Conservation (phyloP, 2,329 filamentous ascomycete genomes). For the Calonectria hawksworthii region DNA sequence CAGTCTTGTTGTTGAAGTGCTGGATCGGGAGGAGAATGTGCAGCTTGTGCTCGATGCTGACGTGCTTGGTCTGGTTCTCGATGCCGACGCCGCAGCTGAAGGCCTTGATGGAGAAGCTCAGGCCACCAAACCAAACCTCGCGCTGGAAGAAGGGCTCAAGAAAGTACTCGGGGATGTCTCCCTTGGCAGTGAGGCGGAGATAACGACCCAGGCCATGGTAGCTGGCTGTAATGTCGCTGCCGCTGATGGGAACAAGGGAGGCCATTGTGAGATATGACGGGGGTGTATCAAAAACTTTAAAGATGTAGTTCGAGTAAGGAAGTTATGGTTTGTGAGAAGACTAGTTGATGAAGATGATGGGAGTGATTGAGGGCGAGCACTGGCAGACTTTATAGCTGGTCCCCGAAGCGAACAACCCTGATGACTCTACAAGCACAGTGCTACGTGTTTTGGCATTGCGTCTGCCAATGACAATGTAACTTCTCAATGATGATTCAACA, state of each 20-base stretch:
- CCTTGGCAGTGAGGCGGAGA: slow-evolving; percentile 13
- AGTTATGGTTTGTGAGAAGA: neutral
- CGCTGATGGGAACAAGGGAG: neutral
- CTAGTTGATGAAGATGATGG: neutral
- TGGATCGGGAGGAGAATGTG: slow-evolving; percentile 11
- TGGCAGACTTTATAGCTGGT: neutral
- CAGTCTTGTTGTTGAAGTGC: slow-evolving; percentile 24
- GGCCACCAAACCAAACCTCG: slow-evolving; percentile 1
- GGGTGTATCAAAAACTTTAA: neutral
- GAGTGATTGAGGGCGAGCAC: neutral
- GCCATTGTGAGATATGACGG: neutral
- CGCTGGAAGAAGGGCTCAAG: slow-evolving; percentile 11
- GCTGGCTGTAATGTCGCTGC: neutral
- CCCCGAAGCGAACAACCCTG: neutral
- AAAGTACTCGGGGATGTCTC: neutral
- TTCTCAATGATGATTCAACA: neutral
- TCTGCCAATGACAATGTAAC: neutral
- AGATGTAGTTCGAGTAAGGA: neutral
- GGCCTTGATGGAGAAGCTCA: slow-evolving; percentile 13
- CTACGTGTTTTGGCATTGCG: neutral
- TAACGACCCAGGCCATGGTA: neutral
- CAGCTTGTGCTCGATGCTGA: neutral
- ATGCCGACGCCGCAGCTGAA: neutral
- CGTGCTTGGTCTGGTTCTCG: too few species aligned
- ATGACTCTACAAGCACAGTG: neutral